A percentile compares a stretch with the other conserved stretches of the same genome.
Conservation (phyloP, 257 asterid species). For the Solanum tarijense region DNA sequence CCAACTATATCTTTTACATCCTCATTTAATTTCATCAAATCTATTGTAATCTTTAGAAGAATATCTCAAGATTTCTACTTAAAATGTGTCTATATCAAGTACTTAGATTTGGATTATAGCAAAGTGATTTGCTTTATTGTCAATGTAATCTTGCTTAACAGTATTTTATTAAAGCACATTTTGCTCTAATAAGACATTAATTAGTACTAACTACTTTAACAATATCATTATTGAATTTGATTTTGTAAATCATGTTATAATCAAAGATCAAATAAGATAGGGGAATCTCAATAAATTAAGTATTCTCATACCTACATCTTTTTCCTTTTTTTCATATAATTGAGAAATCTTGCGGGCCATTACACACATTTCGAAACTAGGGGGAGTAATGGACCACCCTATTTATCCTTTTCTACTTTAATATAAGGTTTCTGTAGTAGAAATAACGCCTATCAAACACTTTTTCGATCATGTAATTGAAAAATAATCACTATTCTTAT, state of each 20-base stretch:
- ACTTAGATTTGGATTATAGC: not conserved
- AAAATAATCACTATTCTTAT: not conserved
- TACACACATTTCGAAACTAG: not conserved
- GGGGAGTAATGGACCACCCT: not conserved
- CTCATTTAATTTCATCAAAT: not conserved
- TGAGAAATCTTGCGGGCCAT: not conserved
- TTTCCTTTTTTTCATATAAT: not conserved
- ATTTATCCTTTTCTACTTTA: not conserved
- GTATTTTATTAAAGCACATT: not conserved
- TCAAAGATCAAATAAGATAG: not conserved
- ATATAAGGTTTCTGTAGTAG: not conserved
- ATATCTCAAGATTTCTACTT: not conserved
- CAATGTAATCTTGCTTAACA: not conserved
- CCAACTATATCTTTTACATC: slow-evolving; percentile 24
- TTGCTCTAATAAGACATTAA: not conserved
- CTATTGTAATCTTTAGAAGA: not conserved
- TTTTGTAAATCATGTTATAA: not conserved
- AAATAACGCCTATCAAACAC: not conserved
- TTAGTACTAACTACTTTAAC: not conserved
- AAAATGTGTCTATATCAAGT: not conserved
- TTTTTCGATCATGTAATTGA: not conserved
- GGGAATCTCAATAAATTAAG: not conserved
- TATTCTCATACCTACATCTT: not conserved
- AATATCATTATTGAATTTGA: not conserved
- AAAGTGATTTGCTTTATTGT: not conserved